Evolutionary conservation across 345 rosid genomes (phyloP).

Genomic region (Brassica cretica): DNA sequence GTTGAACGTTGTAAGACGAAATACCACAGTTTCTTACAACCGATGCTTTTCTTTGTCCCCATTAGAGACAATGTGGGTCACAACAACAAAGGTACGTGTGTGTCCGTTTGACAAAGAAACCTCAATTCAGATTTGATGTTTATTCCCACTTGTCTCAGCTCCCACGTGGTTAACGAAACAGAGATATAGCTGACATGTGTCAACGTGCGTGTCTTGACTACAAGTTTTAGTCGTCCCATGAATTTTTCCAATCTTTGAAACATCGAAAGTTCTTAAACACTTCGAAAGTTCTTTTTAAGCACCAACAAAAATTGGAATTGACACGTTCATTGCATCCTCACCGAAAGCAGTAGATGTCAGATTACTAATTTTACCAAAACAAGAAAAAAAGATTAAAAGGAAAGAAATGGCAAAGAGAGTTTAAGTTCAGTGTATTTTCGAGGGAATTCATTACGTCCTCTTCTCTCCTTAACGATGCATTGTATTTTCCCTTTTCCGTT

Average conservation of each 20-base stretch:
- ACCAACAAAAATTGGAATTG: constrained; percentile 12
- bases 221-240: constrained; percentile 15
- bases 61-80: constrained; percentile 5
- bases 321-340: constrained; percentile 36
- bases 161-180: constrained; percentile 27
- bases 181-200: constrained; percentile 32
- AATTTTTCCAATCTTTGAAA: constrained; percentile 10
- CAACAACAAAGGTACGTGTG: constrained; percentile 27
- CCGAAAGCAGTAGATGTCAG: constrained; percentile 34
- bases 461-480: constrained; percentile 18
- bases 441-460: constrained; percentile 25
- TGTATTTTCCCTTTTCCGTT: constrained; percentile 13
- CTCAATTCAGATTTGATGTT: background rate
- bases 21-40: background rate
- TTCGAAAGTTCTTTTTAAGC: constrained; percentile 19
- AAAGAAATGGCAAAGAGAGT: constrained; percentile 17
- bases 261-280: constrained; percentile 29
- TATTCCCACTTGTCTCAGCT: constrained; percentile 8
- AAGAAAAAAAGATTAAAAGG: background rate
- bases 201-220: constrained; percentile 7
- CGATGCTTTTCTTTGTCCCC: background rate
- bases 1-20: background rate
- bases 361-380: constrained; percentile 14
- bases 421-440: constrained; percentile 36
- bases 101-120: constrained; percentile 9